Base-by-base conservation (phyloP, 495 filamentous ascomycete genomes). In the Hyaloscypha variabilis region DNA sequence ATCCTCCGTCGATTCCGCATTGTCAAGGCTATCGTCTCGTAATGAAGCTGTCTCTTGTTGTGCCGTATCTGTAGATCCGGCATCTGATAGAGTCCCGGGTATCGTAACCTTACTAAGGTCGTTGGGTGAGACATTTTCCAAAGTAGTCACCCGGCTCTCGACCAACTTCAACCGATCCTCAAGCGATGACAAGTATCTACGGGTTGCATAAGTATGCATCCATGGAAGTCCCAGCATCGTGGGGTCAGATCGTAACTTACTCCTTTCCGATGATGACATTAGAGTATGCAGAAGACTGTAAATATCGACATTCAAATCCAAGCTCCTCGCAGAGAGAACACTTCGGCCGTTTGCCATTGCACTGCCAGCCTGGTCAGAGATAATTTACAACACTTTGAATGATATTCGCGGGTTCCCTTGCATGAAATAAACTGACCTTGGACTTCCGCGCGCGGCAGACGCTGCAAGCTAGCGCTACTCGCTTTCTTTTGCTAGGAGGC, bases 201-300 rank as follows among this genome's bases (percentile, higher is more conserved):
- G 51, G 23, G 8, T 8, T 11, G 8, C 8, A 11, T 8, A 54
- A 13, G 24, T 11, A 11, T 24, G 23, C 11, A 8, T 13, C 11
- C 11, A 13, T 11, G 51, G 11, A 13, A 54, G 51, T 8, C 11
- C 11, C 8, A 23, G 24, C 11, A 13, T 24, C 11, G 51, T 24
- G 10, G 39, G 19, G 10, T 46, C 19, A 19, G 39, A 46, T 19
- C 19, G 39, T 46, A 8, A 54, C 51, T 54, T 11, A 24, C 70
- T 81, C 78, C 69, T 82, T 83, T 28, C 77, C 74, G 1, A 82
- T 75, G 14, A 79, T 81, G 0, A 80, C 73, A 63, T 82, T 83
- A 0, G 74, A 69, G 2, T 74, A 71, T n/a, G 75, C 77, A 11
- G 73, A 65, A 6, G 75, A 71, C 11, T 78, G 70, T n/a, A 74